Percentiles rank a stretch among this genome's conserved stretches.
These are phyloP conservation scores for Terfezia boudieri DNA, from an alignment of 495 filamentous ascomycete species.

Conservation along the genomic window DNA sequence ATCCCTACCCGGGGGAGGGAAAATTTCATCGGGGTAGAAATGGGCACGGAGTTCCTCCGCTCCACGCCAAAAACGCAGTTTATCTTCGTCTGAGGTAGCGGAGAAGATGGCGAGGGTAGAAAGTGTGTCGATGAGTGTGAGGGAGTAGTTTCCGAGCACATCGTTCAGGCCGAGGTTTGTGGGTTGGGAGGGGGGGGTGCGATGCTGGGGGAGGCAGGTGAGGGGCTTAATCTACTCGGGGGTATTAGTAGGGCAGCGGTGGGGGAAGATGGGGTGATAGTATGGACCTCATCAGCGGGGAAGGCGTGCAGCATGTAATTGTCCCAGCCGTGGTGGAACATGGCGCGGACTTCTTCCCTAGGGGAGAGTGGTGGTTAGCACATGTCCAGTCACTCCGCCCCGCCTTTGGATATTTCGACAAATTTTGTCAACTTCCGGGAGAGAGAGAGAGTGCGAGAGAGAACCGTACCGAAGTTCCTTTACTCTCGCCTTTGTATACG, in stretches of 20 bases:
- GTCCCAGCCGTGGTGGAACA: conserved; percentile 95
- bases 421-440: no score
- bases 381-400: conserved; percentile 15
- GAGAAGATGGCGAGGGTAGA: conserved; percentile 83
- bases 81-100: conserved; percentile 26
- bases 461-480: no score
- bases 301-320: conserved; percentile 90
- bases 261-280: neutral
- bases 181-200: conserved; percentile 54
- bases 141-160: conserved; percentile 85
- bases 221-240: conserved; percentile 47
- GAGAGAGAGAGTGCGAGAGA: no score
- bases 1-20: neutral
- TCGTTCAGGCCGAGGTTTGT: conserved; percentile 78
- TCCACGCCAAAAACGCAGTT: conserved; percentile 27
- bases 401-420: no score
- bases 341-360: conserved; percentile 51
- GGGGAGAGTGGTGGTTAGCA: neutral
- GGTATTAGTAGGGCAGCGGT: conserved; percentile 3
- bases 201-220: conserved; percentile 55
- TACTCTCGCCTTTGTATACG: no score
- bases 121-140: conserved; percentile 85
- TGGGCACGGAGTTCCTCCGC: conserved; percentile 35
- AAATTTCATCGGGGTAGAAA: neutral
- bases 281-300: conserved; percentile 68